Evolutionary conservation across 2,329 filamentous ascomycete species (phyloP).

Genomic region (Calonectria crousiana): DNA sequence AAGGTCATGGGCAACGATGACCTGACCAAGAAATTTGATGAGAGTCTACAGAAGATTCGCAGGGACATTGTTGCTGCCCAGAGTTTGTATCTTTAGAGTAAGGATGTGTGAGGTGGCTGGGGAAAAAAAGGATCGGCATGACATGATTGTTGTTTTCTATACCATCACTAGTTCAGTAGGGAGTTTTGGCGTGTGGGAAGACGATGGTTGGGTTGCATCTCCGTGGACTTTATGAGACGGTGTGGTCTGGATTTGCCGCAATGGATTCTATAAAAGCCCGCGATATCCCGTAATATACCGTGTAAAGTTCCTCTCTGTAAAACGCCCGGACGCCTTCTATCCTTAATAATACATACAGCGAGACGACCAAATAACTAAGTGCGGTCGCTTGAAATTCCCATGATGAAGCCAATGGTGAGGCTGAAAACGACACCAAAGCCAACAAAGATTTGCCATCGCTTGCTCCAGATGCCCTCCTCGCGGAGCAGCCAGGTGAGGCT

Average conservation of each 20-base stretch:
- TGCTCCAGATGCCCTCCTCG: slow-evolving; percentile 89
- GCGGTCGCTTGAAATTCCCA: slow-evolving; percentile 55
- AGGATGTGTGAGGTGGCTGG: slow-evolving; percentile 12
- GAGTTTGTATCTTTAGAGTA: slow-evolving; percentile 83
- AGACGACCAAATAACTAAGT: neutral
- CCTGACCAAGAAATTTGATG: slow-evolving; percentile 91
- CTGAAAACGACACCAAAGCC: slow-evolving; percentile 87
- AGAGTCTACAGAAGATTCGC: slow-evolving; percentile 85
- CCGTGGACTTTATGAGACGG: slow-evolving; percentile 19
- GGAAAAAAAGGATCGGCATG: slow-evolving; percentile 25
- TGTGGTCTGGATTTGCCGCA: slow-evolving; percentile 22
- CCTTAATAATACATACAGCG: slow-evolving; percentile 7
- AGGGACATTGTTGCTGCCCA: slow-evolving; percentile 96
- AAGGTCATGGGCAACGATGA: slow-evolving; percentile 99
- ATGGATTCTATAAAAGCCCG: slow-evolving; percentile 37
- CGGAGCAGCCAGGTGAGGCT: slow-evolving; percentile 87
- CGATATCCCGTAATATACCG: slow-evolving; percentile 28
- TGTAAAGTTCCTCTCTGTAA: slow-evolving; percentile 18
- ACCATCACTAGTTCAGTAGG: slow-evolving; percentile 33
- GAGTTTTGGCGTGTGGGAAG: slow-evolving; percentile 42
- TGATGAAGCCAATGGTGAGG: slow-evolving; percentile 78
- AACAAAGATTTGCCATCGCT: slow-evolving; percentile 87
- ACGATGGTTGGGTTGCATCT: slow-evolving; percentile 28
- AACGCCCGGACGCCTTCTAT: slow-evolving; percentile 20
- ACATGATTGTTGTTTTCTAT: slow-evolving; percentile 37